A percentile compares a stretch with the other conserved stretches of the same genome.
phyloP scores from a whole-genome alignment of 371 early-diverging fungal genomes.

The Mortierella sp. region DNA sequence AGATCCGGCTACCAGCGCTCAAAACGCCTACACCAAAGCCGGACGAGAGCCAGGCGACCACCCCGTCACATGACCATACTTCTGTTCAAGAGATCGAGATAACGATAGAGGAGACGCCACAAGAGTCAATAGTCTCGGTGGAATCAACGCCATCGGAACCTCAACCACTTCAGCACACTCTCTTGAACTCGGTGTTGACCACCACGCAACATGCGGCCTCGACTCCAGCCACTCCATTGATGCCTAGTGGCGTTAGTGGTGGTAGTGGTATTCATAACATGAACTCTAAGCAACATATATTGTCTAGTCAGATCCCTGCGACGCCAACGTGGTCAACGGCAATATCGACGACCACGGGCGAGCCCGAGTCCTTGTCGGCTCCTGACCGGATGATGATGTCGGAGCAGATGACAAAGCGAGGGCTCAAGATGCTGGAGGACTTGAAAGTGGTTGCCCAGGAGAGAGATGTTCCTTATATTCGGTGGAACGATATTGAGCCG shows the following conservation, averaged over 20 bases:
- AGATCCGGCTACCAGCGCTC: constrained; percentile 23
- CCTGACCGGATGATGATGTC: constrained; percentile 18
- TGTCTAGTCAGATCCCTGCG: constrained; percentile 41
- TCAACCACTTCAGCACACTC: too few relatives aligned
- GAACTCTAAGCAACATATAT: not conserved
- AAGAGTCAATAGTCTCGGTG: not conserved
- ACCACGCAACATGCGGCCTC: not conserved
- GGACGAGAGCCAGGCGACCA: too few relatives aligned
- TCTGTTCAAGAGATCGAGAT: not conserved
- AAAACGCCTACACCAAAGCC: not conserved
- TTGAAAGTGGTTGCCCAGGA: constrained; percentile 32
- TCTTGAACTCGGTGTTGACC: too few relatives aligned
- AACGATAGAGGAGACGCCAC: not conserved
- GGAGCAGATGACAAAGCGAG: constrained; percentile 41
- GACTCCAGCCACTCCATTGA: constrained; percentile 1
- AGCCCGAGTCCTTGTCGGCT: constrained; percentile 22
- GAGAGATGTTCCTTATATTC: constrained; percentile 43
- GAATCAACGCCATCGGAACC: too few relatives aligned
- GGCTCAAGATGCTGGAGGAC: constrained; percentile 27
- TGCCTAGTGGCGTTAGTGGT: not conserved
- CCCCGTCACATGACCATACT: not conserved
- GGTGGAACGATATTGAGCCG: constrained; percentile 45
- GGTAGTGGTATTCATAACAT: not conserved
- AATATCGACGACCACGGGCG: not conserved
- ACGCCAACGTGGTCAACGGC: constrained; percentile 7